Evolutionary conservation across 139 green algal species (phyloP).

Genomic region (Klebsormidium nitens): DNA sequence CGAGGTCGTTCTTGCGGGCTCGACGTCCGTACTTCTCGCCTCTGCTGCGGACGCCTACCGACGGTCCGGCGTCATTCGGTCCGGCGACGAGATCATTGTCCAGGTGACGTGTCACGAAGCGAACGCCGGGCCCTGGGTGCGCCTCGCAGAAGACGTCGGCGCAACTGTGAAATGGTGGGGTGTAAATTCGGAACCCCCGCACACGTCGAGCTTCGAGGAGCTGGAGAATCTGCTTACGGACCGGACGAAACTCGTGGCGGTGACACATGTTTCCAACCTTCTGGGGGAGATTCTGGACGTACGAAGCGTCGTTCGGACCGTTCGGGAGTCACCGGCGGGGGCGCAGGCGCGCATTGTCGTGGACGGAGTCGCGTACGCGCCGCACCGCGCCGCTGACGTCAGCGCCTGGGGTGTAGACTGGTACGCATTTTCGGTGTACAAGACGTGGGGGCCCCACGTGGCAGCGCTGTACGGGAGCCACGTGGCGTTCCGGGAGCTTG

Average conservation of each 20-base stretch:
- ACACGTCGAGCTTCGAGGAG: not conserved
- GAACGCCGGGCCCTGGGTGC: constrained; percentile 23
- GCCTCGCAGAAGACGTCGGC: not conserved
- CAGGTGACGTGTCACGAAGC: constrained; percentile 13
- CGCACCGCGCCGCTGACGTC: constrained; percentile 22
- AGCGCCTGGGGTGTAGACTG: constrained; percentile 18
- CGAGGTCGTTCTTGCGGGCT: constrained; percentile 7
- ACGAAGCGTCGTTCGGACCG: not conserved
- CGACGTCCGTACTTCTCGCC: not conserved
- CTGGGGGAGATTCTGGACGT: constrained; percentile 20
- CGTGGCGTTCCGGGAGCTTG: not conserved
- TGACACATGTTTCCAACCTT: constrained; percentile 29
- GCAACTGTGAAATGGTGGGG: constrained; percentile 5
- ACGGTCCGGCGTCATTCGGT: not conserved
- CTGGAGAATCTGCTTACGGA: constrained; percentile 5
- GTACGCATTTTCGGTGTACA: constrained; percentile 29
- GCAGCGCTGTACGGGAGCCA: constrained; percentile 24
- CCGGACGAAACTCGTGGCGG: constrained; percentile 13
- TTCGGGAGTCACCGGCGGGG: not conserved
- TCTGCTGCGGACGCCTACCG: not conserved
- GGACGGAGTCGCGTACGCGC: constrained; percentile 29
- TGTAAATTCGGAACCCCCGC: not conserved
- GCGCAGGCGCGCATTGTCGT: constrained; percentile 7
- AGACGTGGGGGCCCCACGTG: constrained; percentile 23
- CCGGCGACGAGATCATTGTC: constrained; percentile 16